Evolutionary conservation across 2,329 filamentous ascomycete genomes (phyloP).

Genomic region (Xylaria sp.): DNA sequence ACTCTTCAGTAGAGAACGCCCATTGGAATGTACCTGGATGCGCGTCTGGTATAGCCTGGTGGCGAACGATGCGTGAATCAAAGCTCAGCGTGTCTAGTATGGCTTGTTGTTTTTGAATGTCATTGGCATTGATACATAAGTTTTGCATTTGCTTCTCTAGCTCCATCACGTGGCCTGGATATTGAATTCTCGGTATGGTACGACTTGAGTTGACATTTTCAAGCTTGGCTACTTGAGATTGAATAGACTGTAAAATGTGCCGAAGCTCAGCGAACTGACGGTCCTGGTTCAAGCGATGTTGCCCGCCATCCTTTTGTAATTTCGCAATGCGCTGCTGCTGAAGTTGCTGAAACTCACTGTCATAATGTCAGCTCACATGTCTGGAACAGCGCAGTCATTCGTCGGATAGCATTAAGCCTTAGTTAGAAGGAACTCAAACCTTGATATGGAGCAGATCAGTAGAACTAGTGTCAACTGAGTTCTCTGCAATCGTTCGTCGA

Average conservation of each 20-base stretch:
- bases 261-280: constrained; percentile 31
- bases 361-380: constrained; percentile 11
- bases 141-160: constrained; percentile 30
- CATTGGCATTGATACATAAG: constrained; percentile 28
- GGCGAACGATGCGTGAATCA: constrained; percentile 24
- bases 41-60: constrained; percentile 35
- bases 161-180: constrained; percentile 24
- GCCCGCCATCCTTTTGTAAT: constrained; percentile 27
- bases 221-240: constrained; percentile 27
- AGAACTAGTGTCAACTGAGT: constrained; percentile 30
- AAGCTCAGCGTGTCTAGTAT: constrained; percentile 37
- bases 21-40: constrained; percentile 38
- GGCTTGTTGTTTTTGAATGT: constrained; percentile 38
- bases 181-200: neutral
- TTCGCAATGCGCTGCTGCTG: constrained; percentile 31
- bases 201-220: constrained; percentile 7
- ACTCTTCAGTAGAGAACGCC: constrained; percentile 30
- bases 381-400: neutral
- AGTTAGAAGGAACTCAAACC: constrained; percentile 7
- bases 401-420: neutral
- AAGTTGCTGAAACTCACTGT: constrained; percentile 25
- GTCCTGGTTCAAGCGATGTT: constrained; percentile 29
- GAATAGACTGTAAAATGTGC: constrained; percentile 27
- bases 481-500: constrained; percentile 31
- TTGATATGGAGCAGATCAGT: constrained; percentile 28